Evolutionary conservation across 2,329 filamentous ascomycete species (phyloP), one percentile per base, ranked within the genome.

Genomic region (Colletotrichum viniferum): DNA sequence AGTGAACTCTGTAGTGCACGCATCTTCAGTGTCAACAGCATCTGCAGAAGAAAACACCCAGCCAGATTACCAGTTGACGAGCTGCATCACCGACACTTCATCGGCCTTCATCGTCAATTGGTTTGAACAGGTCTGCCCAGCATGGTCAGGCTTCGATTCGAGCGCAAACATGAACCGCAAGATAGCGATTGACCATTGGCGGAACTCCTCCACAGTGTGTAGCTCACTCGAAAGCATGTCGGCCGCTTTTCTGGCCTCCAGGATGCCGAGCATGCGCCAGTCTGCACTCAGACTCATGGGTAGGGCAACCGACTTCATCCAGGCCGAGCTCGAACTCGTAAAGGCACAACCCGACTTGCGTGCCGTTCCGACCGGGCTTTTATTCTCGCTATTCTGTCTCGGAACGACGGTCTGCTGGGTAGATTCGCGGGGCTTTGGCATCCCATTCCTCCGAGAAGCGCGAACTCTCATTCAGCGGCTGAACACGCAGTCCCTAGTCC

Each of bases 61-160:
- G 3, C 68, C 71, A 70, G 14, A 72, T 77, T 21, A 67, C 58
- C 7, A 77, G 75, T 2, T 77, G 71, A 5, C 77, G 78, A 60
- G 73, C 77, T 68, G 73, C 74, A 70, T 74, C 73, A 48, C 79
- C 7, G 81, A 84, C 43, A 80, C 80, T 4, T 81, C 82, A 1
- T 81, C 82, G 0, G 79, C 84, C 1, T 80, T 86, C 12, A 83
- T 86, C 26, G 77, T 81, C 58, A 78, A 82, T 43, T 86, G 85
- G 85, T 86, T 86, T 68, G 80, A 83, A 1, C 81, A 85, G 16
- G 85, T 86, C 8, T 86, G 85, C 52, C 80, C 85, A 2, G 79
- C 82, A 16, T 86, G 85, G 85, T 86, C 85, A 1, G 84, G 83
- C 7, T 85, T 84, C 34, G 85, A 86, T 74, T 86, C 85, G 18